Base-by-base conservation (phyloP, 345 rosid species). In the Capsella bursapastoris region DNA sequence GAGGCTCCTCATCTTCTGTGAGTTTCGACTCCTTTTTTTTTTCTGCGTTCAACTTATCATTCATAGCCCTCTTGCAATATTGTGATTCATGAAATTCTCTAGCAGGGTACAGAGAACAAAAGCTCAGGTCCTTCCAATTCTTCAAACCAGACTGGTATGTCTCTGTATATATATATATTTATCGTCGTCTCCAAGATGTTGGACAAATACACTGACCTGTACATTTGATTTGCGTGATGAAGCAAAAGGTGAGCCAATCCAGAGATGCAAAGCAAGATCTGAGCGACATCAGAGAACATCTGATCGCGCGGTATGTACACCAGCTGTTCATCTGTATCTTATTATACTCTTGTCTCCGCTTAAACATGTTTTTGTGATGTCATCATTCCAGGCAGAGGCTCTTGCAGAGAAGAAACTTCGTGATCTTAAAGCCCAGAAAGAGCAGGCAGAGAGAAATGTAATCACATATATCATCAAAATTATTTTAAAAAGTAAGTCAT, bases 361-460 rank as follows among this genome's bases (percentile, higher is more conserved):
- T 43, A 76, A 61, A 64, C 74, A 71, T 13, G 51, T 32, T 31
- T 71, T 37, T 64, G 48, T 60, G 77, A 52, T 74, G 49, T 38
- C 44, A 44, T 57, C 34, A 25, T 85, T 88, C 73, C 91, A 94
- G 98, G 95, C 87, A 49, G 91, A 90, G 75, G 96, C 93, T 77
- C 96, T 94, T 62, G 93, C 89, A 55, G 98, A 94, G 89, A 94
- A 91, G 90, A 94, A 88, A 59, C 84, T 78, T 85, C 90, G 85
- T 4, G 98, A 94, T 79, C 88, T 84, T 70, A 88, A 87, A 74
- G 90, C 83, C 64, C 92, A 88, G 81, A 87, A 86, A 78, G 98
- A 91, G 82, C 97, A 94, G 74, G 86, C 93, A 14, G 96, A 91
- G 81, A 88, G 87, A 91, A 87, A 90, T 86, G 98, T 94, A 85